Base-by-base conservation (phyloP, 176 grass and related monocot genomes). In the Dendrocalamus sinicus region DNA sequence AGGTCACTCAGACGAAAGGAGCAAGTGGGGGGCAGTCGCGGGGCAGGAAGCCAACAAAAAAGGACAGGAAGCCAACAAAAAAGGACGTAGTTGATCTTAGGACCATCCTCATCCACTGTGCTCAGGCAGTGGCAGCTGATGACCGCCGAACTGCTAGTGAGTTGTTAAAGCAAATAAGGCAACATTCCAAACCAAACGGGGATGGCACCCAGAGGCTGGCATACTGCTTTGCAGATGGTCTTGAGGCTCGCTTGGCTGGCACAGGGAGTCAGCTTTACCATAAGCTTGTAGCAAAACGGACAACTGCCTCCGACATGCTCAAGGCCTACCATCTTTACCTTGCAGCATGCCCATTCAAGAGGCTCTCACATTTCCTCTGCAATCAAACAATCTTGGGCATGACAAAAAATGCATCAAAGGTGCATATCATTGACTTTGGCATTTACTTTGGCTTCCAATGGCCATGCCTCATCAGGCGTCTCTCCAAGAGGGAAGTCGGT, bases 301-400 rank as follows among this genome's bases (percentile, higher is more conserved):
- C 96, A 71, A 98, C 89, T 40, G 96, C 91, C 6, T 92, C 91
- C 1, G 96, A 98, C 78, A 91, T 98, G 90, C 88, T 98, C 45
- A 98, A 98, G 88, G 96, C 93, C 17, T 98, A 98, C 88, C 93
- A 98, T 86, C 89, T 98, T 85, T 98, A 88, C 86, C 83, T 98
- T 52, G 91, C 96, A 78, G 96, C 96, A 85, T 94, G 91, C 81
- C 96, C 96, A 23, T 98, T 98, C 78, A 95, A 98, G 85, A 95
- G 92, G 75, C 89, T 93, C 41, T 98, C 96, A 54, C 91, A 98
- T 87, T 98, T 95, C 51, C 94, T 98, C 78, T 95, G 93, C 6
- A 98, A 98, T 40, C 96, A 98, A 75, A 95, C 96, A 65, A 98
- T 98, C 69, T 87, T 98, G 50, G 88, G 91, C 76, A 79, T 94